These are phyloP conservation scores for Alternaria alternata DNA, from an alignment of 2,329 filamentous ascomycete species.

Conservation along the genomic window DNA sequence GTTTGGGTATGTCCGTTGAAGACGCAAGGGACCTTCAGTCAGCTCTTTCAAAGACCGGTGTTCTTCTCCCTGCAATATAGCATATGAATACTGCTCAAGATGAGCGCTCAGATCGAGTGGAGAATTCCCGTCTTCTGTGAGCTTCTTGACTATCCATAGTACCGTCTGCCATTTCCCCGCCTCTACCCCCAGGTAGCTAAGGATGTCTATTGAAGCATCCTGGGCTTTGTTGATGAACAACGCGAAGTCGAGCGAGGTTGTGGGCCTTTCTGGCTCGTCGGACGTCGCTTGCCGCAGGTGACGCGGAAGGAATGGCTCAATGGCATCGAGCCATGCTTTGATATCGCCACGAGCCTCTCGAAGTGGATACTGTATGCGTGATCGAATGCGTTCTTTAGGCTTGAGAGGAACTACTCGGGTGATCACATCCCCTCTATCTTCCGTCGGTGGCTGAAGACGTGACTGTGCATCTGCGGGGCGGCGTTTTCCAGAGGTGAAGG, in stretches of 20 bases:
- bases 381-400: slow-evolving; percentile 11
- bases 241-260: slow-evolving; percentile 40
- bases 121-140: slow-evolving; percentile 47
- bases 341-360: slow-evolving; percentile 34
- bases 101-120: slow-evolving; percentile 14
- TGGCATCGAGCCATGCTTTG: slow-evolving; percentile 43
- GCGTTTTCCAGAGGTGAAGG: slow-evolving; percentile 36
- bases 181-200: slow-evolving; percentile 51
- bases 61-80: slow-evolving; percentile 26
- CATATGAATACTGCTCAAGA: slow-evolving; percentile 26
- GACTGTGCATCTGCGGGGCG: slow-evolving; percentile 17
- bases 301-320: slow-evolving; percentile 50
- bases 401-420: slow-evolving; percentile 19
- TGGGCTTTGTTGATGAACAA: slow-evolving; percentile 38
- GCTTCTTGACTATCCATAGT: slow-evolving; percentile 56
- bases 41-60: slow-evolving; percentile 30
- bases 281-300: slow-evolving; percentile 35
- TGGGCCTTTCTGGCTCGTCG: slow-evolving; percentile 18
- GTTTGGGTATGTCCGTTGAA: slow-evolving; percentile 23
- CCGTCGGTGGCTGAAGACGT: not conserved
- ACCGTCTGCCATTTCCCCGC: slow-evolving; percentile 55
- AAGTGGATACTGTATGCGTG: slow-evolving; percentile 34
- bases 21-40: slow-evolving; percentile 34
- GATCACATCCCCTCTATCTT: not conserved
- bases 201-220: slow-evolving; percentile 48